Conservation (phyloP, 352 stramenopile genomes). For the Pythium dissotocum region DNA sequence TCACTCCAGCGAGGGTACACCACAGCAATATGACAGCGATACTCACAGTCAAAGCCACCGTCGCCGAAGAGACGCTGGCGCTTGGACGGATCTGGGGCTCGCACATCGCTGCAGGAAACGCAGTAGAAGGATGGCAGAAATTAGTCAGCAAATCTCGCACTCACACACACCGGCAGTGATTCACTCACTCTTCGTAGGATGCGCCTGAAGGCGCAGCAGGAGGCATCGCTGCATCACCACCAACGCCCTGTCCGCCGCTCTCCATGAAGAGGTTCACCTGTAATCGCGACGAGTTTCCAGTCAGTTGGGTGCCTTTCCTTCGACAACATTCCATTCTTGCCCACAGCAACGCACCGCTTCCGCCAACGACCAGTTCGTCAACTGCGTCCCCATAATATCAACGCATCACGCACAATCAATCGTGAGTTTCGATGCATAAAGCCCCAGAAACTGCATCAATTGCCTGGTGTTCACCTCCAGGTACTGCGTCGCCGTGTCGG, state of each 20-base stretch:
- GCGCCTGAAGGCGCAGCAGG: constrained; percentile 41
- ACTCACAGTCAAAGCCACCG: constrained; percentile 40
- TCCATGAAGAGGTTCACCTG: constrained; percentile 88
- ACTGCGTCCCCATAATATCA: constrained; percentile 27
- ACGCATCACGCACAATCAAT: background rate
- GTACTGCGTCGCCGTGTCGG: constrained; percentile 64
- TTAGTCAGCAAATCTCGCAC: background rate
- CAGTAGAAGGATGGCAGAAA: constrained; percentile 6
- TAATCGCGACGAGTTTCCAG: background rate
- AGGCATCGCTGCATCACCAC: constrained; percentile 16
- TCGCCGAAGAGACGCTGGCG: constrained; percentile 76
- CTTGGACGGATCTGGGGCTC: constrained; percentile 79
- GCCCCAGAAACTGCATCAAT: background rate
- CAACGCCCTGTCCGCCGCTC: constrained; percentile 48
- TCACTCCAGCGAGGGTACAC: background rate
- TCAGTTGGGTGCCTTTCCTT: constrained; percentile 1
- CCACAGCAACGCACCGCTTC: constrained; percentile 49
- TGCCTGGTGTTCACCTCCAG: constrained; percentile 47
- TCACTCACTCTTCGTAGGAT: constrained; percentile 28
- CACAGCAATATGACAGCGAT: constrained; percentile 14
- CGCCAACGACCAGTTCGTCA: constrained; percentile 75
- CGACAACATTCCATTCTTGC: background rate
- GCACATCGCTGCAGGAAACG: constrained; percentile 44
- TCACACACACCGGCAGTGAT: no score
- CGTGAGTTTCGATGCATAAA: background rate